Conservation (phyloP, 495 filamentous ascomycete genomes). For the Annulohypoxylon maeteangense region DNA sequence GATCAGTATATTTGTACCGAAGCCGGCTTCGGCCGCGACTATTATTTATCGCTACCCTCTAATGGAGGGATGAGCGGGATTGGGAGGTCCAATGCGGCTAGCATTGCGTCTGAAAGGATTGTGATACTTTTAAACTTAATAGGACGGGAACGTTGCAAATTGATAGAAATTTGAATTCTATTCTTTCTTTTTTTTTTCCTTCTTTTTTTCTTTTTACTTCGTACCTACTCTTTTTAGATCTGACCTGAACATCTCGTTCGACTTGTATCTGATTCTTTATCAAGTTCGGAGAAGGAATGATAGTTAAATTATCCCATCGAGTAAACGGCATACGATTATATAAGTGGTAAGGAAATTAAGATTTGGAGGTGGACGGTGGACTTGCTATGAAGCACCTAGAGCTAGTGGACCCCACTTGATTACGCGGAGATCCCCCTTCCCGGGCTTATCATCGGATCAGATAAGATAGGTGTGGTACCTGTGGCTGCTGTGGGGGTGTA, state of each 20-base stretch:
- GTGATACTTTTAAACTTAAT: background rate
- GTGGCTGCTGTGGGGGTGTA: background rate
- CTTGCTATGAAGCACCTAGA: background rate
- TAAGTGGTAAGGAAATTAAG: background rate
- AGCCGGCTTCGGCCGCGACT: constrained; percentile 31
- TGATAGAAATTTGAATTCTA: background rate
- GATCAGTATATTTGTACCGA: background rate
- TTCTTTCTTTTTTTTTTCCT: background rate
- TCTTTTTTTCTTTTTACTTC: no score
- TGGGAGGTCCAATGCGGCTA: background rate
- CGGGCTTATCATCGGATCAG: background rate
- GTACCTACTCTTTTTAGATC: no score
- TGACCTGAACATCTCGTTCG: background rate
- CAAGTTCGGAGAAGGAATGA: background rate
- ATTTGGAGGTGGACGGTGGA: background rate
- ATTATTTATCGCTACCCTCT: constrained; percentile 2
- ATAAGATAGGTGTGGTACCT: constrained; percentile 2
- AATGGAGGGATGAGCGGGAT: background rate
- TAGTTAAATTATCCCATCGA: background rate
- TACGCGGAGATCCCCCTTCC: background rate
- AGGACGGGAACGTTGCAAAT: background rate
- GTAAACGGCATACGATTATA: background rate
- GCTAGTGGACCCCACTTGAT: background rate
- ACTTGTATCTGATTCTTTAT: no score
- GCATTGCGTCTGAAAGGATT: constrained; percentile 1